Base-by-base conservation (phyloP, 2,329 filamentous ascomycete genomes). In the Verticillium albo-atrum region DNA sequence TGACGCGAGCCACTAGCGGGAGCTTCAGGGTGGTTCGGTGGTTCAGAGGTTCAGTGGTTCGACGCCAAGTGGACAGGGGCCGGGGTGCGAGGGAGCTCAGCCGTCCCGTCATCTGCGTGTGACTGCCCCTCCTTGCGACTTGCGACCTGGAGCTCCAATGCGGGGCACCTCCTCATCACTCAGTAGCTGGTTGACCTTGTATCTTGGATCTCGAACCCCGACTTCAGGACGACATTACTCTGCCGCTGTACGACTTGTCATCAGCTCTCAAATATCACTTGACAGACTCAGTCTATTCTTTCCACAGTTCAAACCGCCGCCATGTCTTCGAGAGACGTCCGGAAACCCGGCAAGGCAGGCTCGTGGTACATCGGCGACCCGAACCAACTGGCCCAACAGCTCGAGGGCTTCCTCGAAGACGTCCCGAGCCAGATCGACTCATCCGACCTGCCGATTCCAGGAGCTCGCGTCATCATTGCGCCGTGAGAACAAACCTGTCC, bases 341-440 rank as follows among this genome's bases (percentile, higher is more conserved):
- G 82, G 58, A 74, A 77, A 52, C 88, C 92, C 23, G 86, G 82
- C 59, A 95, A 98, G 72, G 92, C 94, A 25, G 90, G 91, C 42
- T 89, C 87, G 20, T 99, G 95, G 95, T 99, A 99, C 72, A 81
- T 87, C 6, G 81, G 81, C 55, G 80, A 86, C 61, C 76, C 82
- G 6, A 70, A 72, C 2, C 73, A 75, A n/a, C 84, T 98, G 56
- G 83, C 83, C 3, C 68, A 71, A 6, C 82, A 96, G 75, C 88
- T 99, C 5, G 86, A 95, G 60, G 74, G 75, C 55, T 97, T 87
- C 82, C 82, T 98, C n/a, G 78, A 77, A 37, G 77, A 83, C 37
- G 93, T 97, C 7, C 89, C 91, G 2, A 73, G 79, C 55, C 80
- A 82, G 1, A 76, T 95, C 47, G 80, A 88, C 32, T 86, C 82